These are phyloP conservation scores for Thielaviopsis musarum DNA, from an alignment of 2,329 filamentous ascomycete genomes.

Conservation along the genomic window DNA sequence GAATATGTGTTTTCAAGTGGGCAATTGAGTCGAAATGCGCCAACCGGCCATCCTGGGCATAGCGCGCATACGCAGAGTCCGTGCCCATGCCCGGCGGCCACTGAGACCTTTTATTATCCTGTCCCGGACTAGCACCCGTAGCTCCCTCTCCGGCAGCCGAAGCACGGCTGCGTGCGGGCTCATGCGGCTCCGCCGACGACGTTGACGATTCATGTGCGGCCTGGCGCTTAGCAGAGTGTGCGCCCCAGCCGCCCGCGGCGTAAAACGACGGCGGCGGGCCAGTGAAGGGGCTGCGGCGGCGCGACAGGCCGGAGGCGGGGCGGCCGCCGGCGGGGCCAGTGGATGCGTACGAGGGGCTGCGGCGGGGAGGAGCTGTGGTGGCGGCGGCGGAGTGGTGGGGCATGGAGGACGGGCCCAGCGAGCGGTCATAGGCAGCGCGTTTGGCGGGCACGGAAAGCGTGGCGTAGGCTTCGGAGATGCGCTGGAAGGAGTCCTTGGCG, in stretches of 20 bases:
- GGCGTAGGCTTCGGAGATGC: conserved; percentile 70
- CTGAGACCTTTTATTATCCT: no score
- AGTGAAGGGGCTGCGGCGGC: conserved; percentile 56
- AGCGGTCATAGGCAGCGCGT: conserved; percentile 66
- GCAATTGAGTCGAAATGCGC: conserved; percentile 57
- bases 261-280: conserved; percentile 88
- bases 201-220: conserved; percentile 32
- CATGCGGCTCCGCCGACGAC: conserved; percentile 12
- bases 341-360: conserved; percentile 35
- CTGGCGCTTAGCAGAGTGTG: conserved; percentile 40
- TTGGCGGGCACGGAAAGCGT: conserved; percentile 56
- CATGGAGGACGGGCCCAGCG: conserved; percentile 29
- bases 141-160: conserved; percentile 17
- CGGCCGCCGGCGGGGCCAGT: conserved; percentile 52
- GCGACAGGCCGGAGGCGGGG: conserved; percentile 64
- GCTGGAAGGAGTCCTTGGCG: conserved; percentile 61
- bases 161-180: conserved; percentile 14
- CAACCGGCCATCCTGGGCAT: conserved; percentile 31
- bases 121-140: no score
- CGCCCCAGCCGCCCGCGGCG: conserved; percentile 61
- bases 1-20: conserved; percentile 58
- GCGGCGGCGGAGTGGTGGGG: conserved; percentile 12
- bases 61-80: conserved; percentile 32
- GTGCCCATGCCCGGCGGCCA: conserved; percentile 36
- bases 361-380: conserved; percentile 17